Conservation (phyloP, 208 protist genomes). For the Leptomonas pyrrhocoris region DNA sequence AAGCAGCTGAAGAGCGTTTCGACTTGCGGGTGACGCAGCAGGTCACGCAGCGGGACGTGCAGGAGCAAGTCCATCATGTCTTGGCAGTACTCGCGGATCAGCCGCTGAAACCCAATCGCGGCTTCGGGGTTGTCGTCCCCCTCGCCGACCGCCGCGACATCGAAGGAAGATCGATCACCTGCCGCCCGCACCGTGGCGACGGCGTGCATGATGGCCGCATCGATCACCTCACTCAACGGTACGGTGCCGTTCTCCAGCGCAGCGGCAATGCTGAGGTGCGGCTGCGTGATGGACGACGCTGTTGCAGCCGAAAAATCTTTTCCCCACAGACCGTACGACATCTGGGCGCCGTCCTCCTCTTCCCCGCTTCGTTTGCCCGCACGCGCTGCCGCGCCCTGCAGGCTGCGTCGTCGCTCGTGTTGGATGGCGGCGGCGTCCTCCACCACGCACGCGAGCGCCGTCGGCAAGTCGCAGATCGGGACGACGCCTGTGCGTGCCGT, state of each 20-base stretch:
- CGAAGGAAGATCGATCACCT: slow-evolving; percentile 15
- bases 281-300: neutral
- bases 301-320: neutral
- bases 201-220: slow-evolving; percentile 36
- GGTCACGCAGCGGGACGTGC: slow-evolving; percentile 43
- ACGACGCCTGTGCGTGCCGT: neutral
- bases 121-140: slow-evolving; percentile 16
- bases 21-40: slow-evolving; percentile 32
- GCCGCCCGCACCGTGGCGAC: slow-evolving; percentile 15
- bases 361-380: neutral
- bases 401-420: slow-evolving; percentile 9
- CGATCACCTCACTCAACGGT: slow-evolving; percentile 24
- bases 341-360: neutral
- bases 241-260: slow-evolving; percentile 30
- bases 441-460: slow-evolving; percentile 14
- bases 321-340: neutral
- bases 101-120: slow-evolving; percentile 16
- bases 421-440: slow-evolving; percentile 27
- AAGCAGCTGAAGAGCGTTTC: slow-evolving; percentile 45
- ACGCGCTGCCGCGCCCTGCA: neutral
- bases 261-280: slow-evolving; percentile 18
- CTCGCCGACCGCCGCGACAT: neutral
- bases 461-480: slow-evolving; percentile 9
- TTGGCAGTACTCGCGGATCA: slow-evolving; percentile 16
- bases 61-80: slow-evolving; percentile 38